phyloP scores from a whole-genome alignment of 176 grass and related monocot genomes.

The Phragmites australis region DNA sequence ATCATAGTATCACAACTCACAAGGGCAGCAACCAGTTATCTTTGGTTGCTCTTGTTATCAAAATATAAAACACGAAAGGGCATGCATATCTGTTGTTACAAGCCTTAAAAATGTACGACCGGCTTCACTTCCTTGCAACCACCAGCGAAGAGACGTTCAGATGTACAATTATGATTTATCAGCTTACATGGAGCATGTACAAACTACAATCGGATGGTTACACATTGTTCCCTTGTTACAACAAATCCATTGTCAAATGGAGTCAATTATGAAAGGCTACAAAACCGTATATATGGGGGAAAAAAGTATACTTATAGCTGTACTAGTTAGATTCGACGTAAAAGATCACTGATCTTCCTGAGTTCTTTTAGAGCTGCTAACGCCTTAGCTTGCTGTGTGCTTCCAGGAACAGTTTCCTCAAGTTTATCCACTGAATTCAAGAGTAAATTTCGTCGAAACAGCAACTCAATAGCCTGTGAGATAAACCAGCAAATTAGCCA shows the following conservation, averaged over 20 bases:
- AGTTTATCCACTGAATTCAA: constrained; percentile 34
- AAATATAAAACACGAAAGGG: too few relatives aligned
- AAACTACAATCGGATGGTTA: constrained; percentile 28
- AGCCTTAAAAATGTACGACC: neutral
- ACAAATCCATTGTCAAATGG: neutral
- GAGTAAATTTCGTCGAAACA: constrained; percentile 48
- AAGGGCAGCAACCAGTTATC: neutral
- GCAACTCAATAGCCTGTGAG: constrained; percentile 60
- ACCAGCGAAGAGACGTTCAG: neutral
- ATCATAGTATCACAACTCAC: neutral
- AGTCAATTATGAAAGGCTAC: neutral
- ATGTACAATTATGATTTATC: constrained; percentile 28
- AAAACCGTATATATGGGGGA: neutral
- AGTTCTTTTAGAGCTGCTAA: constrained; percentile 66
- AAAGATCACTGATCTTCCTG: constrained; percentile 64
- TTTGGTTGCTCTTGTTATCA: neutral
- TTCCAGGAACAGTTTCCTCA: constrained; percentile 34
- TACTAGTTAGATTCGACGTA: constrained; percentile 53
- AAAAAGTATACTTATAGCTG: neutral
- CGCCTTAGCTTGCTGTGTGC: constrained; percentile 44
- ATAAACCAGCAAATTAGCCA: constrained; percentile 35
- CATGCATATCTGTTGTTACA: too few relatives aligned
- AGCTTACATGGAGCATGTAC: constrained; percentile 37
- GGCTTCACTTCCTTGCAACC: constrained; percentile 11
- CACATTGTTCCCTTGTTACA: neutral